A percentile compares a stretch with the other conserved stretches of the same genome.
Evolutionary conservation across 2,329 filamentous ascomycete genomes (phyloP).

Genomic region (Whalleya microplaca): DNA sequence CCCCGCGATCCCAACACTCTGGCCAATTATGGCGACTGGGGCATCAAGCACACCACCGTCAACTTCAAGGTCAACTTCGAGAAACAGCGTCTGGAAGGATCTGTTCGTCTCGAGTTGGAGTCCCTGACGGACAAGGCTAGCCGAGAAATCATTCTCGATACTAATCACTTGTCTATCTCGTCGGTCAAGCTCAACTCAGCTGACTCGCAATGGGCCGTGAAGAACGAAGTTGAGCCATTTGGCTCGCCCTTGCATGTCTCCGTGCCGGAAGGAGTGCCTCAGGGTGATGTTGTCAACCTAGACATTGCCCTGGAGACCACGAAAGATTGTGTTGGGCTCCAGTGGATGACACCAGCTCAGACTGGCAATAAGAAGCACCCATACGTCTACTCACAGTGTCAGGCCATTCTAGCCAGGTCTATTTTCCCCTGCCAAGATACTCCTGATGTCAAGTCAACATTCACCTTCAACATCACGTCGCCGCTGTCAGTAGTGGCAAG

Average conservation of each 20-base stretch:
- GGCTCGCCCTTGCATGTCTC: constrained; percentile 71
- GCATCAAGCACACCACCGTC: constrained; percentile 80
- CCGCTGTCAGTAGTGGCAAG: constrained; percentile 90
- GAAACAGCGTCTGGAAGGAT: constrained; percentile 74
- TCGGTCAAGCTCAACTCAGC: constrained; percentile 71
- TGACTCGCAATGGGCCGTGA: constrained; percentile 69
- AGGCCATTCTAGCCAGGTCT: constrained; percentile 92
- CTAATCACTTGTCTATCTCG: constrained; percentile 77
- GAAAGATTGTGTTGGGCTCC: constrained; percentile 84
- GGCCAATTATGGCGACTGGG: constrained; percentile 89
- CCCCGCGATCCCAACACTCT: constrained; percentile 84
- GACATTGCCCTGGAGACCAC: constrained; percentile 80
- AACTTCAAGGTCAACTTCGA: constrained; percentile 85
- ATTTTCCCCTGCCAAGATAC: constrained; percentile 98
- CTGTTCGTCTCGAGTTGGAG: constrained; percentile 75
- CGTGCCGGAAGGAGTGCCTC: constrained; percentile 58
- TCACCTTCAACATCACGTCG: constrained; percentile 85
- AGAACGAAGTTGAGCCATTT: constrained; percentile 72
- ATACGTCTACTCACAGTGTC: constrained; percentile 98
- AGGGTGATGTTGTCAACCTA: constrained; percentile 57
- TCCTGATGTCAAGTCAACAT: constrained; percentile 95
- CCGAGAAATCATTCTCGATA: constrained; percentile 83
- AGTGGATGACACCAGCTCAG: constrained; percentile 93
- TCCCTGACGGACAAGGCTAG: constrained; percentile 74
- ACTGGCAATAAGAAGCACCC: constrained; percentile 95